Percentiles rank a stretch among this genome's conserved stretches.
Conservation (phyloP, 148 eudicot species). For the Silene conica region DNA sequence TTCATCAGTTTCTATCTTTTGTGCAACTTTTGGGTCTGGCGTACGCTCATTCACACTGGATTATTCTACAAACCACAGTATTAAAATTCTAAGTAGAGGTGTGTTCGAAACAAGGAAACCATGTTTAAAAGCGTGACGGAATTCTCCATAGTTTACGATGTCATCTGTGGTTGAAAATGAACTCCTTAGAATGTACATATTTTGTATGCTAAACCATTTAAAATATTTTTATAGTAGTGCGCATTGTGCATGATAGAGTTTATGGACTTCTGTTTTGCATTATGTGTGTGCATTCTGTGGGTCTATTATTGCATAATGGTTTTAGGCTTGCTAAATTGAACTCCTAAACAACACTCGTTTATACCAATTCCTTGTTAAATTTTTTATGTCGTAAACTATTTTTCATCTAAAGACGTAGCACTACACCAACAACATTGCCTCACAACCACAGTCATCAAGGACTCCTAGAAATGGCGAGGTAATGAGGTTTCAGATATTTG, state of each 20-base stretch:
- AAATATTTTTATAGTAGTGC: not conserved
- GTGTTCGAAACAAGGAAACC: not conserved
- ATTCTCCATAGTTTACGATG: not conserved
- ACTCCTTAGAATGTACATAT: not conserved
- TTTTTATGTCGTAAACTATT: not conserved
- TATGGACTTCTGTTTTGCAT: not conserved
- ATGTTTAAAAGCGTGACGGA: not conserved
- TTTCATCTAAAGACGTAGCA: not conserved
- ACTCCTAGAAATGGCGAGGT: not conserved
- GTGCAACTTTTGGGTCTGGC: slow-evolving; percentile 83
- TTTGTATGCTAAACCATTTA: not conserved
- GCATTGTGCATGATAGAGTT: not conserved
- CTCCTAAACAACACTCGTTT: not conserved
- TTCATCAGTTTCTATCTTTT: slow-evolving; percentile 90
- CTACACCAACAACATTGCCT: not conserved
- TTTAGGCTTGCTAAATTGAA: not conserved
- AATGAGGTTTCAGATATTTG: not conserved
- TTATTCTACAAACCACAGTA: slow-evolving; percentile 66
- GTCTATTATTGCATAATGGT: not conserved
- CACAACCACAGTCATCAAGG: not conserved
- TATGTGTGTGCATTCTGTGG: not conserved
- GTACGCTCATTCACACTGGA: slow-evolving; percentile 78
- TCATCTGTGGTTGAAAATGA: no score
- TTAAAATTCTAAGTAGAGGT: slow-evolving; percentile 87
- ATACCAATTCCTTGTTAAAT: not conserved